phyloP scores from a whole-genome alignment of 2,329 filamentous ascomycete genomes.

The Diplodia scrobiculata region DNA sequence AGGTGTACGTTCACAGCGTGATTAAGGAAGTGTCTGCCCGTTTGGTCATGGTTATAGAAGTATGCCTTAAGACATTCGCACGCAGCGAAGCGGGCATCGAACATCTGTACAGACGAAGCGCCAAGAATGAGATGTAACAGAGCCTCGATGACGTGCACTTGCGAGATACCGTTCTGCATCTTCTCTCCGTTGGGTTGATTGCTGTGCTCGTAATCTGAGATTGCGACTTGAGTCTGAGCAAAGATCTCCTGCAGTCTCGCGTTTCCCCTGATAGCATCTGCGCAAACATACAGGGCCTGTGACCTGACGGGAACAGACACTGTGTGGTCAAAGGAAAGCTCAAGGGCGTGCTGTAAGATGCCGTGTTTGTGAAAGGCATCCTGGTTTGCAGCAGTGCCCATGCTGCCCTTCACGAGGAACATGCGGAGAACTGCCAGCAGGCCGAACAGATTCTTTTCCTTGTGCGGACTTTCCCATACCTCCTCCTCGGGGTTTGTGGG shows the following conservation, averaged over 20 bases:
- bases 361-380: conserved; percentile 81
- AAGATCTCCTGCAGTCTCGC: conserved; percentile 69
- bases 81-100: conserved; percentile 80
- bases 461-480: conserved; percentile 73
- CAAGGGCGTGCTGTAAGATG: conserved; percentile 74
- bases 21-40: conserved; percentile 80
- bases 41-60: conserved; percentile 76
- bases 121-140: conserved; percentile 80
- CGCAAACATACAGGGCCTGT: conserved; percentile 78
- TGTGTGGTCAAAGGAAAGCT: conserved; percentile 74
- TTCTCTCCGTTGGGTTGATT: conserved; percentile 64
- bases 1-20: conserved; percentile 86
- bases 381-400: conserved; percentile 81
- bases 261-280: conserved; percentile 85
- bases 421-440: conserved; percentile 82
- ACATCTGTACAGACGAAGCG: conserved; percentile 64
- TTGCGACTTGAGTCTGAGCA: conserved; percentile 50
- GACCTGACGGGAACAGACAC: conserved; percentile 77
- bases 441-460: conserved; percentile 89
- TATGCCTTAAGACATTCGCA: conserved; percentile 93
- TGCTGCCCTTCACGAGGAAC: conserved; percentile 79
- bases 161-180: conserved; percentile 55
- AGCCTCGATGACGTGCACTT: conserved; percentile 90
- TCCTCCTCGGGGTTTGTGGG: conserved; percentile 63
- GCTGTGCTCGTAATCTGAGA: conserved; percentile 61